Evolutionary conservation across 129 eudicot species (phyloP).

Genomic region (Chrysanthemum makinoi): DNA sequence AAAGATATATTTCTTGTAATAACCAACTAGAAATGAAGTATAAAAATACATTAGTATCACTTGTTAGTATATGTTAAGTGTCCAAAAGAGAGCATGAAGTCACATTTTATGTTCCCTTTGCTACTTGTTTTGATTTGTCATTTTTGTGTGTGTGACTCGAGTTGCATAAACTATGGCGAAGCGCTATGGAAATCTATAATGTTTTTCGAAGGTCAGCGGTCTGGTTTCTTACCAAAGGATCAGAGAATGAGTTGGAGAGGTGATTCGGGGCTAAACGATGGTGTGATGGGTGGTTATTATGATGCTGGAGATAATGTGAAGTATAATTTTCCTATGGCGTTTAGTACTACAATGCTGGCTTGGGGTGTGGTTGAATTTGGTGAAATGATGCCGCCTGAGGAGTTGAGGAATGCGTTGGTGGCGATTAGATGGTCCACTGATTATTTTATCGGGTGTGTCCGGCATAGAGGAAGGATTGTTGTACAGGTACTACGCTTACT

Average conservation of each 20-base stretch:
- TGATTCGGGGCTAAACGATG: conserved; percentile 52
- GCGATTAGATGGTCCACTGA: conserved; percentile 88
- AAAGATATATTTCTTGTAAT: too few relatives aligned
- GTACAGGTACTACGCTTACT: conserved; percentile 27
- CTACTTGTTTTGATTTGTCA: too few relatives aligned
- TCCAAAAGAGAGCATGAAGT: too few relatives aligned
- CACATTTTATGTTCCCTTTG: too few relatives aligned
- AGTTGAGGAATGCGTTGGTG: conserved; percentile 55
- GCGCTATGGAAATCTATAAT: too few relatives aligned
- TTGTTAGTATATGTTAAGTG: too few relatives aligned
- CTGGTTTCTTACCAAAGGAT: conserved; percentile 74
- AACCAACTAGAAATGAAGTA: too few relatives aligned
- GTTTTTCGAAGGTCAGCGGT: conserved; percentile 76
- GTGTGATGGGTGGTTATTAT: conserved; percentile 22
- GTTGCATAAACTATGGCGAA: too few relatives aligned
- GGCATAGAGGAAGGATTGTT: conserved; percentile 40
- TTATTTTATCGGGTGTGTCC: conserved; percentile 44
- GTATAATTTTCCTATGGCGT: neutral
- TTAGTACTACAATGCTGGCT: neutral
- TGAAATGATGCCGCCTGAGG: conserved; percentile 31
- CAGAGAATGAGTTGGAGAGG: conserved; percentile 73
- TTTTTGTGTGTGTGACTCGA: too few relatives aligned
- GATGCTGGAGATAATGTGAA: neutral
- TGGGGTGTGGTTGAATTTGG: neutral
- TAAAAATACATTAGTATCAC: too few relatives aligned